Percentiles rank a stretch among this genome's conserved stretches.
Conservation (phyloP, 108 stramenopile genomes). For the Aurantiochytrium sp. region DNA sequence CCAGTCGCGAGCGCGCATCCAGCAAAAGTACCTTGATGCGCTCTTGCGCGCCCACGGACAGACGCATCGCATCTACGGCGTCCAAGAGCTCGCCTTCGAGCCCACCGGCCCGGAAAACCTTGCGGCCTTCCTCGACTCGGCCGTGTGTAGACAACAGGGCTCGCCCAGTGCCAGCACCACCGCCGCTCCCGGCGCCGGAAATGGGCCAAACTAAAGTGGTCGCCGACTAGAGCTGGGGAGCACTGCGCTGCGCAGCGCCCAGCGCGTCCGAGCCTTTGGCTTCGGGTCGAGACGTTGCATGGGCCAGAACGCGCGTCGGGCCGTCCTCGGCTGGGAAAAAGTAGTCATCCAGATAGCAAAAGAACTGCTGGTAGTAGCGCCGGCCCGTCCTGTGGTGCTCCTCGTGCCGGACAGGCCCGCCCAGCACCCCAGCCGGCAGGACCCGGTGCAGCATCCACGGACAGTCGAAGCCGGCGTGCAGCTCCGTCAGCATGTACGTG, state of each 20-base stretch:
- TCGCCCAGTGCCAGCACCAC: neutral
- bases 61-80: neutral
- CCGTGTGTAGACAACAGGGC: too few relatives aligned
- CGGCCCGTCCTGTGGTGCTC: neutral
- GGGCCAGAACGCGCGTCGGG: neutral
- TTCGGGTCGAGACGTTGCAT: too few relatives aligned
- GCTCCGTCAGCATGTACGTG: neutral
- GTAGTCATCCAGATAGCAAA: constrained; percentile 5
- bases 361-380: neutral
- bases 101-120: neutral
- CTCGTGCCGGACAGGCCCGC: neutral
- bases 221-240: too few relatives aligned
- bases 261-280: too few relatives aligned
- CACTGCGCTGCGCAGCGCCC: too few relatives aligned
- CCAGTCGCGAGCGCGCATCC: neutral
- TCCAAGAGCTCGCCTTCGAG: neutral
- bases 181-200: neutral
- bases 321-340: neutral
- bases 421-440: neutral
- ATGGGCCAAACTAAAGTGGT: neutral
- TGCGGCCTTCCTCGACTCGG: neutral
- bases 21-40: neutral
- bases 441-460: neutral
- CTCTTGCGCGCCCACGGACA: neutral
- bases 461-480: neutral